Percentiles rank a stretch among this genome's conserved stretches.
Evolutionary conservation across 805 yeast genomes (phyloP).

Genomic region (Diddensiella santjacobensis): DNA sequence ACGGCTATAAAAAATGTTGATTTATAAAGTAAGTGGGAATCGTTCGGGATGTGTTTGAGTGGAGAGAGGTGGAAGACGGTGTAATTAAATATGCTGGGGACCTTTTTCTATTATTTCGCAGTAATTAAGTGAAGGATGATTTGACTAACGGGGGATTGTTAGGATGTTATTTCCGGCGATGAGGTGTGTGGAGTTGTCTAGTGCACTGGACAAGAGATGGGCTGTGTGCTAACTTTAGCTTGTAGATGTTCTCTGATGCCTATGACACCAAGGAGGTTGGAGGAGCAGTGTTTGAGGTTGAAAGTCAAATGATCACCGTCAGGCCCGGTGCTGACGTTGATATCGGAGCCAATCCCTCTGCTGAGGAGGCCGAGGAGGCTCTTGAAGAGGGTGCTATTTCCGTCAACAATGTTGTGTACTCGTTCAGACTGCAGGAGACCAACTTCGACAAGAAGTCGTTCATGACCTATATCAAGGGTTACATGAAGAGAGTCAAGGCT

Average conservation of each 20-base stretch:
- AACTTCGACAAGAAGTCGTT: slow-evolving; percentile 97
- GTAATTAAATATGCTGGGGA: too few relatives aligned
- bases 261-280: slow-evolving; percentile 86
- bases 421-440: slow-evolving; percentile 96
- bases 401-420: slow-evolving; percentile 97
- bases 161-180: slow-evolving; percentile 90
- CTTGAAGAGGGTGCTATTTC: slow-evolving; percentile 83
- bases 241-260: slow-evolving; percentile 75
- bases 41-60: too few relatives aligned
- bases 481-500: slow-evolving; percentile 96
- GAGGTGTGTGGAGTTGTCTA: slow-evolving; percentile 41
- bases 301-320: slow-evolving; percentile 88
- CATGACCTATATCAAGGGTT: slow-evolving; percentile 94
- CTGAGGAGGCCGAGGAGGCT: slow-evolving; percentile 87
- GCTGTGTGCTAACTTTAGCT: not conserved
- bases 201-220: not conserved
- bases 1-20: slow-evolving; percentile 29
- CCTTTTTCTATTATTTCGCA: too few relatives aligned
- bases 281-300: slow-evolving; percentile 92
- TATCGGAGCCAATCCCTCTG: slow-evolving; percentile 99
- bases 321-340: slow-evolving; percentile 85
- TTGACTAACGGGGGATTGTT: too few relatives aligned
- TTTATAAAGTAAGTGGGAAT: slow-evolving; percentile 34
- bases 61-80: too few relatives aligned
- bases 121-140: too few relatives aligned